These are phyloP conservation scores for Scedosporium minutisporum DNA, from an alignment of 2,329 filamentous ascomycete genomes.

Conservation along the genomic window DNA sequence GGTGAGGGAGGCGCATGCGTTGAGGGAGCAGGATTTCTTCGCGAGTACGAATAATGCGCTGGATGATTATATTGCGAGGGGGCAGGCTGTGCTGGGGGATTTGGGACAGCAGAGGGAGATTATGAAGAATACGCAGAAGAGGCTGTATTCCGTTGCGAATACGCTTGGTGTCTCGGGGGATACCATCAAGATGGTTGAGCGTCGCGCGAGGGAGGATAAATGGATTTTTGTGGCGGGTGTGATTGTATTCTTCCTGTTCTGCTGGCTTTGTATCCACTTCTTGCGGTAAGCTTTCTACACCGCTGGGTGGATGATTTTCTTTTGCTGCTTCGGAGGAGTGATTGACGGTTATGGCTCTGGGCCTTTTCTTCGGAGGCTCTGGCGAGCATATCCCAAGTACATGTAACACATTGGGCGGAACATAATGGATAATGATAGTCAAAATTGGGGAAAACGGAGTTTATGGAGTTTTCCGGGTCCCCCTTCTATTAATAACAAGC, in stretches of 20 bases:
- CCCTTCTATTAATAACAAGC: not conserved
- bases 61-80: constrained; percentile 88
- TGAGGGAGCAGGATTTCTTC: constrained; percentile 87
- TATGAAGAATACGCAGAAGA: constrained; percentile 86
- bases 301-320: not conserved
- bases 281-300: constrained; percentile 42
- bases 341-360: not conserved
- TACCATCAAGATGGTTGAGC: constrained; percentile 93
- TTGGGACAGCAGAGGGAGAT: constrained; percentile 85
- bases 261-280: constrained; percentile 82
- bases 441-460: not conserved
- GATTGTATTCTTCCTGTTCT: constrained; percentile 79
- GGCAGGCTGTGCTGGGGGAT: constrained; percentile 82
- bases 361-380: not conserved
- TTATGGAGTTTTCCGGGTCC: not conserved
- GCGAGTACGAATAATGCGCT: constrained; percentile 70
- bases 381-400: not conserved
- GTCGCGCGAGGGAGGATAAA: constrained; percentile 87
- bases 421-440: not conserved
- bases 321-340: not conserved
- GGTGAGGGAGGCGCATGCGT: constrained; percentile 67
- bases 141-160: constrained; percentile 85
- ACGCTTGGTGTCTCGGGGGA: constrained; percentile 89
- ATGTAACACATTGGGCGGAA: not conserved
- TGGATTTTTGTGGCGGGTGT: constrained; percentile 94